Evolutionary conservation across 2,329 filamentous ascomycete genomes (phyloP).

Genomic region (Colletotrichum costaricense): DNA sequence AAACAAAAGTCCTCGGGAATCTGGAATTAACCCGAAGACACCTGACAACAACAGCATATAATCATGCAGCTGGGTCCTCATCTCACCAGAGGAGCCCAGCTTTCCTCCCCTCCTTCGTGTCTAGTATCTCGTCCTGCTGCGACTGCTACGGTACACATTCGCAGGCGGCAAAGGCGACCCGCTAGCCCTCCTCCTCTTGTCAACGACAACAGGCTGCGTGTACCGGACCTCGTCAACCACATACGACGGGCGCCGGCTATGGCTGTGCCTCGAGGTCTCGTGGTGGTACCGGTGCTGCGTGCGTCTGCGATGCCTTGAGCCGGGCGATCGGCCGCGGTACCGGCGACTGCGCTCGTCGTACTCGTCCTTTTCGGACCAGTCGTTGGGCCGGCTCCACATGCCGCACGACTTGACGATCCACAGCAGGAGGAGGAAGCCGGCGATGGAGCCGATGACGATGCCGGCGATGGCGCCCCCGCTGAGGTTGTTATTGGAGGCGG

Average conservation of each 20-base stretch:
- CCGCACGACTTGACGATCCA: slow-evolving; percentile 60
- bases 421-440: slow-evolving; percentile 56
- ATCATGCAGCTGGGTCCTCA: neutral
- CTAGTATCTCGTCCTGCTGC: slow-evolving; percentile 29
- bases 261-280: slow-evolving; percentile 19
- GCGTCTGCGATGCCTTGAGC: slow-evolving; percentile 21
- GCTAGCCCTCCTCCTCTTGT: slow-evolving; percentile 29
- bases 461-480: slow-evolving; percentile 62
- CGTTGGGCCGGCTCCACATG: slow-evolving; percentile 21
- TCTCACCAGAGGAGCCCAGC: neutral
- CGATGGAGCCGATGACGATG: slow-evolving; percentile 61
- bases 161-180: slow-evolving; percentile 20
- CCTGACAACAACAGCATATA: neutral
- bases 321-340: slow-evolving; percentile 26
- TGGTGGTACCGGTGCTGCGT: slow-evolving; percentile 24
- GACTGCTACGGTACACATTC: slow-evolving; percentile 20
- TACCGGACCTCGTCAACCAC: slow-evolving; percentile 32
- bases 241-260: slow-evolving; percentile 14
- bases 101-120: neutral
- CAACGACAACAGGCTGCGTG: slow-evolving; percentile 24
- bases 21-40: neutral
- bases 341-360: slow-evolving; percentile 13
- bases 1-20: neutral
- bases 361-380: slow-evolving; percentile 20
- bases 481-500: slow-evolving; percentile 43